Percentiles rank a stretch among this genome's conserved stretches.
These are phyloP conservation scores for Sporothrix pseudoabietina DNA, from an alignment of 2,329 filamentous ascomycete species.

Conservation along the genomic window DNA sequence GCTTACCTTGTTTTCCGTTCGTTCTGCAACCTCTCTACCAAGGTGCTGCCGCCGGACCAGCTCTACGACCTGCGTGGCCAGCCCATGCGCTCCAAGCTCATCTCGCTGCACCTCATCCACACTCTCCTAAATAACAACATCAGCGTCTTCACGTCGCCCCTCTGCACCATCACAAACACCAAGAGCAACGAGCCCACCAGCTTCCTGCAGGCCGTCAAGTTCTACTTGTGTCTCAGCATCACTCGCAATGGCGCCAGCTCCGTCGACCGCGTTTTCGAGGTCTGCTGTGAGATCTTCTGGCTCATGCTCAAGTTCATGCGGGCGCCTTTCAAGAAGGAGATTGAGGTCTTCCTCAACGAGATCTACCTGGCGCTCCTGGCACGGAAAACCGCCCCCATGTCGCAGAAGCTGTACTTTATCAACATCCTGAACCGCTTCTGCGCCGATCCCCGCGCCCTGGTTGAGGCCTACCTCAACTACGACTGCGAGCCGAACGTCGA, in stretches of 20 bases:
- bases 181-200: slow-evolving; percentile 84
- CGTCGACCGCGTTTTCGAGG: slow-evolving; percentile 88
- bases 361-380: slow-evolving; percentile 93
- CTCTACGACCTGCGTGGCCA: slow-evolving; percentile 90
- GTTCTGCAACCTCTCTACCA: slow-evolving; percentile 96
- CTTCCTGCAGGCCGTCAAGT: slow-evolving; percentile 93
- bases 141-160: slow-evolving; percentile 83
- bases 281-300: slow-evolving; percentile 97
- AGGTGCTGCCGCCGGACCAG: slow-evolving; percentile 84
- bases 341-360: slow-evolving; percentile 96
- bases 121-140: slow-evolving; percentile 95
- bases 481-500: slow-evolving; percentile 95
- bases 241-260: slow-evolving; percentile 95
- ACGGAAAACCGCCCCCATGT: slow-evolving; percentile 78
- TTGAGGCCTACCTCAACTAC: slow-evolving; percentile 97
- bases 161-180: slow-evolving; percentile 89
- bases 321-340: slow-evolving; percentile 95
- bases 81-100: slow-evolving; percentile 94
- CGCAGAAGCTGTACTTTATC: slow-evolving; percentile 92
- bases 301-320: slow-evolving; percentile 93
- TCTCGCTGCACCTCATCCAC: slow-evolving; percentile 93
- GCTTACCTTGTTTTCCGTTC: slow-evolving; percentile 96
- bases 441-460: slow-evolving; percentile 81
- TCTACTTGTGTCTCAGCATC: slow-evolving; percentile 92
- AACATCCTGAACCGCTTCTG: slow-evolving; percentile 81